These are phyloP conservation scores for Castanea sativa DNA, from an alignment of 306 rosid genomes.

Conservation along the genomic window DNA sequence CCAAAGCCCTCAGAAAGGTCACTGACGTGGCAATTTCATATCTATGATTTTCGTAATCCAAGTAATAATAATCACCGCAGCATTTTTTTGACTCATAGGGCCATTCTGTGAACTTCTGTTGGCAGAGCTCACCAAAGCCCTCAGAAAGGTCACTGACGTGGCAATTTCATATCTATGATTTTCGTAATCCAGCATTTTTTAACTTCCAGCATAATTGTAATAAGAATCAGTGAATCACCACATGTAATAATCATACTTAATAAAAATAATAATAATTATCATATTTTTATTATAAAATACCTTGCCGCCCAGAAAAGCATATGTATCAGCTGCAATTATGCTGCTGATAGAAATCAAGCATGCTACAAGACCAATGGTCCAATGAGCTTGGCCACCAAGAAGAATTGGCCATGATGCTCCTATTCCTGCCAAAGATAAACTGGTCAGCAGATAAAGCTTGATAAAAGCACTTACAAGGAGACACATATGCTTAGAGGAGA, in stretches of 20 bases:
- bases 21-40: not conserved
- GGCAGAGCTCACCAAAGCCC: constrained; percentile 1
- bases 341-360: constrained; percentile 78
- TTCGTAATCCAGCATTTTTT: not conserved
- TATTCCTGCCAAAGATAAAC: constrained; percentile 32
- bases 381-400: constrained; percentile 70
- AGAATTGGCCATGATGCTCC: constrained; percentile 52
- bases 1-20: not conserved
- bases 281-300: constrained; percentile 28
- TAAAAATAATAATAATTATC: not conserved
- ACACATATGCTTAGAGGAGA: not conserved
- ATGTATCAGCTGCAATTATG: constrained; percentile 91
- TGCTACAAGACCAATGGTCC: constrained; percentile 99
- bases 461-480: not conserved
- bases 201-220: not conserved
- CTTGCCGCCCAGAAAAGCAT: constrained; percentile 94
- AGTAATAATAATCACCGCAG: not conserved
- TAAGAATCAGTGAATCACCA: constrained; percentile 4
- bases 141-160: not conserved
- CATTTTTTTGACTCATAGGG: not conserved
- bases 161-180: not conserved
- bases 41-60: not conserved
- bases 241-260: not conserved
- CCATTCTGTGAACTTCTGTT: not conserved
- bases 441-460: constrained; percentile 1